phyloP scores from a whole-genome alignment of 2,329 filamentous ascomycete species.

The Fusarium paranaense region DNA sequence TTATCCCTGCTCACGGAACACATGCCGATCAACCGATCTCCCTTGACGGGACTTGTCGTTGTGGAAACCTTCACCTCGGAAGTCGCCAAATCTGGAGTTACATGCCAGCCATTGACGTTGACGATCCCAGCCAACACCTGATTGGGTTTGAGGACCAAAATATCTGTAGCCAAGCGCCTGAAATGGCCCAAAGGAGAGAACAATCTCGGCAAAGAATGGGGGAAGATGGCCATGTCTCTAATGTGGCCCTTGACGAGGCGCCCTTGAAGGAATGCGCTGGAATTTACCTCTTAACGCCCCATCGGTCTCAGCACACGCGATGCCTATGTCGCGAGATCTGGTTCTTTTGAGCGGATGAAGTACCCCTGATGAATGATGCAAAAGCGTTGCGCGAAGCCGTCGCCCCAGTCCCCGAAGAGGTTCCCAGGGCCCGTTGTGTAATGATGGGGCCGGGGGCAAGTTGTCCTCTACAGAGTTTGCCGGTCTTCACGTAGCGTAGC shows the following conservation, averaged over 20 bases:
- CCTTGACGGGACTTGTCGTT: not conserved
- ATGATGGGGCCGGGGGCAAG: too few species aligned
- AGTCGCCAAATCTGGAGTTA: slow-evolving; percentile 8
- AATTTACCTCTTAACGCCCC: not conserved
- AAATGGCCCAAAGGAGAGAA: not conserved
- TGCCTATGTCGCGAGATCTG: not conserved
- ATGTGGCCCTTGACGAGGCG: not conserved
- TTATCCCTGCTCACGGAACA: not conserved
- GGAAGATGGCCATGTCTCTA: not conserved
- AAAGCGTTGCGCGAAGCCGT: too few species aligned
- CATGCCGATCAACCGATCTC: slow-evolving; percentile 6
- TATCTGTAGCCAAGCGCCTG: not conserved
- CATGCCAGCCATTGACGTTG: slow-evolving; percentile 8
- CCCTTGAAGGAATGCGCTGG: not conserved
- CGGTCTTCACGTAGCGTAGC: too few species aligned
- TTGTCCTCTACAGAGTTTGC: too few species aligned
- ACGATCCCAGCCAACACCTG: not conserved
- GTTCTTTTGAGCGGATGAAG: not conserved
- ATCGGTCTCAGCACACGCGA: not conserved
- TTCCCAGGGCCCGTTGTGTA: too few species aligned
- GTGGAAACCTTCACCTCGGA: slow-evolving; percentile 9
- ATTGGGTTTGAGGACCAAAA: not conserved
- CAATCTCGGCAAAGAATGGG: not conserved
- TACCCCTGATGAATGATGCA: too few species aligned
- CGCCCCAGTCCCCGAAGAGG: too few species aligned